phyloP scores from a whole-genome alignment of 2,329 filamentous ascomycete genomes.

The Ophiostoma pallidulum region DNA sequence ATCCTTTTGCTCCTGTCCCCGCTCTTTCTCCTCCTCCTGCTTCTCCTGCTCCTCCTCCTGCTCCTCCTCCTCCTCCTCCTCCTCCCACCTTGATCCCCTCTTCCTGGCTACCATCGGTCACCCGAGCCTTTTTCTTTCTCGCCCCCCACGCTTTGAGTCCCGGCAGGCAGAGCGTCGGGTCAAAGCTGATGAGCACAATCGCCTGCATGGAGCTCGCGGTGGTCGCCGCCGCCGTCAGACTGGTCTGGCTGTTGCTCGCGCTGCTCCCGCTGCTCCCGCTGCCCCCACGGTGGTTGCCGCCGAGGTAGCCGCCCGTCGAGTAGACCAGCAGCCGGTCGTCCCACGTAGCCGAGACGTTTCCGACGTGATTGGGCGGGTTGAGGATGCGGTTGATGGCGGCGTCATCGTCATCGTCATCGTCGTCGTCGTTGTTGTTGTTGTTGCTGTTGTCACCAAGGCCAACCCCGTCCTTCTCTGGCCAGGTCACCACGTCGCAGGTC shows the following conservation, averaged over 20 bases:
- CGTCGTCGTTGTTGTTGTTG: not conserved
- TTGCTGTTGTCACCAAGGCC: not conserved
- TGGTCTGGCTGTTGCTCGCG: too few relatives aligned
- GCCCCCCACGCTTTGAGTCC: slow-evolving; percentile 7
- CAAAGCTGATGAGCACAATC: slow-evolving; percentile 35
- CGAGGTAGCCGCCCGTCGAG: slow-evolving; percentile 26
- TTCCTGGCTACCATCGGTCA: not conserved
- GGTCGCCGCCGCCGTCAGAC: slow-evolving; percentile 19
- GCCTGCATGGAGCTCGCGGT: slow-evolving; percentile 18
- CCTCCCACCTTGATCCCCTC: not conserved
- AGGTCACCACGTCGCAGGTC: slow-evolving; percentile 21
- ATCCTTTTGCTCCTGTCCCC: too few relatives aligned
- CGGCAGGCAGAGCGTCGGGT: slow-evolving; percentile 22
- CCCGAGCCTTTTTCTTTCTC: too few relatives aligned
- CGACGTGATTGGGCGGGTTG: slow-evolving; percentile 29
- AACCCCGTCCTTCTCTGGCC: slow-evolving; percentile 23
- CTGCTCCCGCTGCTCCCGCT: not conserved
- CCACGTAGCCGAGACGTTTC: slow-evolving; percentile 31
- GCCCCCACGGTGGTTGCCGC: too few relatives aligned
- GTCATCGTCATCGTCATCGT: slow-evolving; percentile 20
- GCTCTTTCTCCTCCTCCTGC: not conserved
- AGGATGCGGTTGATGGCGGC: slow-evolving; percentile 28
- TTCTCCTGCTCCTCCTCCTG: not conserved
- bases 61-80: not conserved
- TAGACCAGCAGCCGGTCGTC: slow-evolving; percentile 42